Evolutionary conservation across 2,329 filamentous ascomycete genomes (phyloP), one percentile per base, ranked within the genome.

Genomic region (Fusarium brachygibbosum): DNA sequence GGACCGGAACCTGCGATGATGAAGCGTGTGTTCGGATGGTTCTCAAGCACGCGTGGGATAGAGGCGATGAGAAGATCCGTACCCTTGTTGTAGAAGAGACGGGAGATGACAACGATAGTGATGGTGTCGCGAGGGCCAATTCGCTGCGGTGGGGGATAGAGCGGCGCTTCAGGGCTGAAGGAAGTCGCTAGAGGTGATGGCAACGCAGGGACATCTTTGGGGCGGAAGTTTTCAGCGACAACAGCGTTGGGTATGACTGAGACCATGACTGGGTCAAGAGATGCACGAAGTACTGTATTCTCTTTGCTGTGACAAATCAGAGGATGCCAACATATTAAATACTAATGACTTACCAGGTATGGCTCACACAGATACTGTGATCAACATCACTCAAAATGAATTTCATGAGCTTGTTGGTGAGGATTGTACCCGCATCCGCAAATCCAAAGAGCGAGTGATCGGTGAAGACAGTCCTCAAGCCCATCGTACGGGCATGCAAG

Each of bases 391-490:
- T 98, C 69, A 99, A 79, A 0, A 90, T 95, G 76, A 99, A 99
- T 79, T 99, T 99, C 58, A 99, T 86, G 38, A 99, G 84, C 82
- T 99, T 99, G 79, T 99, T 99, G 32, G 95, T 97, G 62, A 99
- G 84, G 68, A 99, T 99, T 70, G 95, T 98, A 2, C 89, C 93
- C 1, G 96, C 94, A 80, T 99, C 97, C 45, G 95, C 96, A 76
- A 99, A 99, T 2, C 96, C 96, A 82, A 98, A 98, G 5, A 99
- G 85, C 40, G 94, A 98, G 80, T 99, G 96, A 76, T 99, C 96
- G 1, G 96, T 99, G 76, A 98, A 98, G 44, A 98, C 95, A 1
- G 97, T 98, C 51, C 94, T 89, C 72, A 99, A 79, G 2, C 96
- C 94, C 97, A 99, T 99, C 5, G 96, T 98, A 58, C 96, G 86